phyloP scores from a whole-genome alignment of 2,329 filamentous ascomycete genomes.

The Byssochlamys sp. region DNA sequence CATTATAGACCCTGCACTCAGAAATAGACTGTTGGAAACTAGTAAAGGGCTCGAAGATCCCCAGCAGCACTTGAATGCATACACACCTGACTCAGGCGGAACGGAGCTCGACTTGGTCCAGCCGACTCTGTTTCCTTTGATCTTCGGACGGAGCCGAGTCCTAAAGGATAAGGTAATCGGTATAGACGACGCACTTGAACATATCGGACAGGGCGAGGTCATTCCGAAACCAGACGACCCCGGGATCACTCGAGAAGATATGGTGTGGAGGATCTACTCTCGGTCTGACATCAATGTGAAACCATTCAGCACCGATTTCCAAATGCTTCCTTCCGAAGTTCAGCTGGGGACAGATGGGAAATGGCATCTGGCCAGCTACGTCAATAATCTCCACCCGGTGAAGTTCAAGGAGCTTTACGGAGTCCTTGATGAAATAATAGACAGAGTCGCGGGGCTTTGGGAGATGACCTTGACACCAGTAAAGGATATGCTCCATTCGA shows the following conservation, averaged over 20 bases:
- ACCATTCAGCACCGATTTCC: conserved; percentile 28
- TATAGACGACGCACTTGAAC: conserved; percentile 16
- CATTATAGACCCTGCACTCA: conserved; percentile 31
- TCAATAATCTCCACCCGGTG: conserved; percentile 39
- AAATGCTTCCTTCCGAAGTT: conserved; percentile 39
- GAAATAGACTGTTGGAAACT: conserved; percentile 34
- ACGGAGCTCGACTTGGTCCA: conserved; percentile 55
- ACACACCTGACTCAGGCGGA: conserved; percentile 47
- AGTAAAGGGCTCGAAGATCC: conserved; percentile 44
- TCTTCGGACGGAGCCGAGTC: conserved; percentile 22
- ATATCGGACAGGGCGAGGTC: conserved; percentile 16
- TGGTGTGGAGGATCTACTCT: conserved; percentile 19
- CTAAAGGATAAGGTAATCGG: conserved; percentile 17
- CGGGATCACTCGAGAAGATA: conserved; percentile 22
- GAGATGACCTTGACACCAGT: conserved; percentile 21
- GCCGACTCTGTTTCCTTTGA: conserved; percentile 53
- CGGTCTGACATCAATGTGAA: conserved; percentile 18
- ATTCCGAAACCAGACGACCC: conserved; percentile 17
- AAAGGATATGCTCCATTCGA: conserved; percentile 23
- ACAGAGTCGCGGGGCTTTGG: conserved; percentile 17
- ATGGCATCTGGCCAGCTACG: conserved; percentile 32
- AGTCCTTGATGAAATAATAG: conserved; percentile 29
- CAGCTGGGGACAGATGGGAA: conserved; percentile 18
- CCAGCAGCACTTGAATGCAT: conserved; percentile 45
- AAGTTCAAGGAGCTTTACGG: conserved; percentile 26